Evolutionary conservation across 306 rosid genomes (phyloP), one percentile per base, ranked within the genome.

Genomic region (Begonia peltatifolia): DNA sequence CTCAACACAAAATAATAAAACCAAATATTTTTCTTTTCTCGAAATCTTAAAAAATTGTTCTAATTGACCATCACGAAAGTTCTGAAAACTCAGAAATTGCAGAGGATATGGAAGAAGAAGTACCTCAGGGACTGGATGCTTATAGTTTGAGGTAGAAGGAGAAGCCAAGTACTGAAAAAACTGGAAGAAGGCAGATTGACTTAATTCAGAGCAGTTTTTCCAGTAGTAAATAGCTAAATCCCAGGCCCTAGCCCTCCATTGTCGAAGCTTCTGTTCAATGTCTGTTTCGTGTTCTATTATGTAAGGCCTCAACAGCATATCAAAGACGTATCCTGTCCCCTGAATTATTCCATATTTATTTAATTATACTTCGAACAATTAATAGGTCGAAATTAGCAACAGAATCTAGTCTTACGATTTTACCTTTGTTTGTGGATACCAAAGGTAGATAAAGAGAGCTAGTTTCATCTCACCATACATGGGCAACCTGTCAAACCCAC

Each of bases 401-500:
- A 30, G 6, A 20, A 11, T 42, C 16, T 30, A 9, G 43, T 6
- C 1, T n/a, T 50, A 46, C 18, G 6, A 5, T 30, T 47, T 63
- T 76, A 81, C 99, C 76, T 63, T 87, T 9, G 84, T 81, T 64
- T 77, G 83, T 60, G 94, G 94, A 55, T 83, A 77, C 99, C 99
- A 92, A 55, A 92, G 71, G 62, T 81, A 92, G 63, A 92, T 63
- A 42, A 83, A 75, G 20, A 92, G 56, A 47, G 71, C 71, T 46
- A 92, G 58, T 70, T 86, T 92, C 72, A 62, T 54, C 72, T 86
- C 99, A 13, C 96, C 93, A 55, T 92, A 86, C 83, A 92, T 43
- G 25, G 99, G 99, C 54, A 86, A 12, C 99, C 99, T 25, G 35
- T 25, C 35, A 6, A 3, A 25, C 4, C 35, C 2, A 23, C 2